phyloP scores from a whole-genome alignment of 2,329 filamentous ascomycete genomes.

The Neurospora crassa region DNA sequence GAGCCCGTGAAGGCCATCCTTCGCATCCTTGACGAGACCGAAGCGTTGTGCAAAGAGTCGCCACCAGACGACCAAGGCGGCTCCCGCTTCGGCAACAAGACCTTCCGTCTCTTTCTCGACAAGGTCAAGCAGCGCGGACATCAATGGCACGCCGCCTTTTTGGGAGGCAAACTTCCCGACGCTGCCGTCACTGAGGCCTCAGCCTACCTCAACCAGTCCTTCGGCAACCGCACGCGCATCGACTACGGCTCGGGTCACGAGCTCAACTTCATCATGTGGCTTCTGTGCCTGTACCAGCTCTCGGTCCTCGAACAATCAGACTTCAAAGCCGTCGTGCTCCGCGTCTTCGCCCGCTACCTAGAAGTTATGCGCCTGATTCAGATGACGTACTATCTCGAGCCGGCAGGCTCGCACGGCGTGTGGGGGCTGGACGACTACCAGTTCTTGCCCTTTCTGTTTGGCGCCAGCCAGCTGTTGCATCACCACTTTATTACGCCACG shows the following conservation, averaged over 20 bases:
- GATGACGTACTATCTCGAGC: slow-evolving; percentile 90
- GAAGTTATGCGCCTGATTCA: slow-evolving; percentile 80
- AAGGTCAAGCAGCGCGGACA: slow-evolving; percentile 46
- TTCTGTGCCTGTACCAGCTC: slow-evolving; percentile 85
- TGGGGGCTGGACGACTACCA: slow-evolving; percentile 98
- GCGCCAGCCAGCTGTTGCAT: slow-evolving; percentile 77
- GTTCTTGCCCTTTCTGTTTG: slow-evolving; percentile 91
- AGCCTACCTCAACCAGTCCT: slow-evolving; percentile 71
- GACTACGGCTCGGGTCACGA: slow-evolving; percentile 98
- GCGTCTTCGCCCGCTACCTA: slow-evolving; percentile 76
- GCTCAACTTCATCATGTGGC: slow-evolving; percentile 93
- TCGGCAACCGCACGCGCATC: slow-evolving; percentile 79
- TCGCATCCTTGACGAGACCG: slow-evolving; percentile 58
- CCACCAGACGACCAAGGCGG: slow-evolving; percentile 81
- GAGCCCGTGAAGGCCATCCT: slow-evolving; percentile 54
- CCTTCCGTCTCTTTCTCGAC: slow-evolving; percentile 76
- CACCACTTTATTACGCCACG: slow-evolving; percentile 73
- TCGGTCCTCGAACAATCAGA: slow-evolving; percentile 51
- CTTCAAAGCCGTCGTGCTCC: slow-evolving; percentile 65
- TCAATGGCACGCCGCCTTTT: slow-evolving; percentile 48
- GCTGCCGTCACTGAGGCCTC: slow-evolving; percentile 60
- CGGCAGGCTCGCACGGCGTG: slow-evolving; percentile 91
- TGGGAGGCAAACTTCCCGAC: slow-evolving; percentile 26
- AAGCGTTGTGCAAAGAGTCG: slow-evolving; percentile 54
- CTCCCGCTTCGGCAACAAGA: slow-evolving; percentile 89